Conservation (phyloP, 306 rosid genomes). For the Lathyrus oleraceus region DNA sequence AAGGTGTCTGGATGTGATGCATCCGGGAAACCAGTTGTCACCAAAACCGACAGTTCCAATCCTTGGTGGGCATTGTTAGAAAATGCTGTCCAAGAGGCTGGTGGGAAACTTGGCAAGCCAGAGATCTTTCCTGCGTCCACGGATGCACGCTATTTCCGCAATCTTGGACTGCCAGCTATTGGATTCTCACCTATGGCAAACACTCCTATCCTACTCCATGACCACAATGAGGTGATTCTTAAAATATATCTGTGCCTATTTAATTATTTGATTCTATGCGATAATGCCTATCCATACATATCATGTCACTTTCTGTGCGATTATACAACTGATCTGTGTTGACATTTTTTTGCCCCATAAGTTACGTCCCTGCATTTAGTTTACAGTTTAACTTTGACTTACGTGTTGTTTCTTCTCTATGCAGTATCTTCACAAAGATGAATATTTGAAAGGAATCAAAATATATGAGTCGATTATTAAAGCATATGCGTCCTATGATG, state of each 20-base stretch:
- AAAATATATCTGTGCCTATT: not conserved
- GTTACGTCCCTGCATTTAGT: not conserved
- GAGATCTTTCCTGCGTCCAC: conserved; percentile 87
- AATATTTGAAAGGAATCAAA: conserved; percentile 79
- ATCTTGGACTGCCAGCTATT: conserved; percentile 77
- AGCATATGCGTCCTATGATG: conserved; percentile 63
- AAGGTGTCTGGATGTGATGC: conserved; percentile 48
- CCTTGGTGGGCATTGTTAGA: conserved; percentile 90
- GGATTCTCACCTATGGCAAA: conserved; percentile 96
- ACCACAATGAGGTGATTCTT: conserved; percentile 85
- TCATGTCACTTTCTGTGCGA: conserved; percentile 6
- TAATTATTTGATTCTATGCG: not conserved
- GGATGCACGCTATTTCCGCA: conserved; percentile 82
- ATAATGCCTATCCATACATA: not conserved
- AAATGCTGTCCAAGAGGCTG: conserved; percentile 69
- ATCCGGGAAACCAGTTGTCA: conserved; percentile 61
- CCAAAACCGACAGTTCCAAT: conserved; percentile 74
- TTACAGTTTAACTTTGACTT: conserved; percentile 28
- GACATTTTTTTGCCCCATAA: not conserved
- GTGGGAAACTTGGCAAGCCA: conserved; percentile 83
- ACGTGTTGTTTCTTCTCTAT: conserved; percentile 16
- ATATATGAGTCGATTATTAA: conserved; percentile 68
- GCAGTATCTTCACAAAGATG: conserved; percentile 83
- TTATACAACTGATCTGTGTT: conserved; percentile 1
- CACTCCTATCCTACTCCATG: conserved; percentile 90